Conservation (phyloP, 164 flowering plant species). For the Magnolia officinalis region DNA sequence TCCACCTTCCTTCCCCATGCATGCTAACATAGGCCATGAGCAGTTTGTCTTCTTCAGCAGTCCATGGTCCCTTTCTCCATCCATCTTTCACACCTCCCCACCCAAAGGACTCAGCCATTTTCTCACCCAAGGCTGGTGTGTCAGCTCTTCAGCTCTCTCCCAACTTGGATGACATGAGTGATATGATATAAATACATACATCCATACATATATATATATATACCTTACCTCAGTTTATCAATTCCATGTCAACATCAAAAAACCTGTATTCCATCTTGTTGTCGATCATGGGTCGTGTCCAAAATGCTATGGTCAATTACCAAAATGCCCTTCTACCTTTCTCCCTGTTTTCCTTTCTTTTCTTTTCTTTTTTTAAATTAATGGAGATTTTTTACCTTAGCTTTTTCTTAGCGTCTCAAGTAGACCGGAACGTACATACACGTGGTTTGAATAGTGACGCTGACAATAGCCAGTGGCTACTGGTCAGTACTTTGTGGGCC, state of each 20-base stretch:
- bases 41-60: constrained; percentile 79
- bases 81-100: constrained; percentile 56
- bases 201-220: constrained; percentile 35
- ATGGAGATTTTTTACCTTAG: not conserved
- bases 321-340: constrained; percentile 7
- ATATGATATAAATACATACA: constrained; percentile 3
- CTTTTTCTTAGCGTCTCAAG: not conserved
- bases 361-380: not conserved
- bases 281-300: constrained; percentile 10
- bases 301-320: constrained; percentile 14
- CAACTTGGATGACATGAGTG: constrained; percentile 33
- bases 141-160: constrained; percentile 20
- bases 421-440: not conserved
- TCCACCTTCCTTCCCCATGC: constrained; percentile 96
- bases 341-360: not conserved
- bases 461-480: no score
- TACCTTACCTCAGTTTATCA: not conserved
- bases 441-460: not conserved
- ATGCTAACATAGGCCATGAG: constrained; percentile 72
- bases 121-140: constrained; percentile 3
- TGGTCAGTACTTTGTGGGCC: no score
- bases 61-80: constrained; percentile 97
- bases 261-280: constrained; percentile 29
- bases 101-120: constrained; percentile 41
- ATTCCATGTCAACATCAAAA: constrained; percentile 35